phyloP scores from a whole-genome alignment of 139 green algal genomes.

The Volvox africanus region DNA sequence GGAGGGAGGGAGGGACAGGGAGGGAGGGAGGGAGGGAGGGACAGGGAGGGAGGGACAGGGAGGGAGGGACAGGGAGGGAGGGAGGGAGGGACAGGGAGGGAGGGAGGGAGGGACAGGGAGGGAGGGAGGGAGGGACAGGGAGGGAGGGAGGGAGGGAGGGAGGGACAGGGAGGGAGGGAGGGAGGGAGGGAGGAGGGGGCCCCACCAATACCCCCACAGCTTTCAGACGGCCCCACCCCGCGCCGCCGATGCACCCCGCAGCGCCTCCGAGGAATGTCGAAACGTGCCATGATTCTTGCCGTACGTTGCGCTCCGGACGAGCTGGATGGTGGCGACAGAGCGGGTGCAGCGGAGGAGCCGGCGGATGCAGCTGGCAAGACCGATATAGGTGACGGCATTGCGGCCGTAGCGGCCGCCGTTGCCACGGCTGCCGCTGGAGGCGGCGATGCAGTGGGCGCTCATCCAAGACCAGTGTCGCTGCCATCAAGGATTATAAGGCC shows the following conservation, averaged over 20 bases:
- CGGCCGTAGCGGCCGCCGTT: too few relatives aligned
- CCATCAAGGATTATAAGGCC: too few relatives aligned
- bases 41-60: not conserved
- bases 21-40: not conserved
- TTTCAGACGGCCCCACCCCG: not conserved
- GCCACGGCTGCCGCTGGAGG: too few relatives aligned
- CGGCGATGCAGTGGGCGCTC: too few relatives aligned
- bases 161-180: too few relatives aligned
- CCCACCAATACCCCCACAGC: not conserved
- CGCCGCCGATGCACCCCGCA: not conserved
- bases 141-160: too few relatives aligned
- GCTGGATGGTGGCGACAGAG: not conserved
- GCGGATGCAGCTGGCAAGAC: not conserved
- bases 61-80: too few relatives aligned
- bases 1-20: not conserved
- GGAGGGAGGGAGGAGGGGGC: too few relatives aligned
- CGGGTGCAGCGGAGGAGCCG: not conserved
- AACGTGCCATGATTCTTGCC: constrained; percentile 56
- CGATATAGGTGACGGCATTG: too few relatives aligned
- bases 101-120: too few relatives aligned
- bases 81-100: not conserved
- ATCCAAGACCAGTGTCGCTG: too few relatives aligned
- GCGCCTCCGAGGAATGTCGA: constrained; percentile 35
- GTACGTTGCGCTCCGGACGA: constrained; percentile 32
- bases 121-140: too few relatives aligned